Base-by-base conservation (phyloP, 2,329 filamentous ascomycete genomes). In the Cladorrhinum sp. region DNA sequence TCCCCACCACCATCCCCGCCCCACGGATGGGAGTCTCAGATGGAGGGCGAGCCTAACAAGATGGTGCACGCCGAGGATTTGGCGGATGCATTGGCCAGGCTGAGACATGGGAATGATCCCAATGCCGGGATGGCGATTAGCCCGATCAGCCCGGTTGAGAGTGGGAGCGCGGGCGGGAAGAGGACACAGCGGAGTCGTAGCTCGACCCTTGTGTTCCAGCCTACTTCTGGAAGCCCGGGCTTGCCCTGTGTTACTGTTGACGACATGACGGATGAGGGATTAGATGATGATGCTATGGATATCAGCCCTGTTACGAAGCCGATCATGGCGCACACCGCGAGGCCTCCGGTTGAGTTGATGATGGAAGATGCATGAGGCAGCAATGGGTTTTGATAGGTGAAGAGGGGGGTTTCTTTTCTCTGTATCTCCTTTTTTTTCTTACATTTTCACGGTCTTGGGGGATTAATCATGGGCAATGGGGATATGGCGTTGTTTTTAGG, bases 11-110 rank as follows among this genome's bases (percentile, higher is more conserved):
- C 87, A 4, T 85, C 81, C 61, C 86, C 87, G 48, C 87, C 87
- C 2, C 85, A 87, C 68, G 86, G 84, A 67, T 90, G 87, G 87
- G 83, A 88, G 76, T 82, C 86, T 75, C 81, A 81, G 65, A 76
- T 88, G 52, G 87, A 90, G 73, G 86, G 86, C 66, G 86, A 86
- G 3, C 87, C 87, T 60, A 90, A 90, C 73, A 88, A 87, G 75
- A 79, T 82, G 69, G 85, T 89, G 24, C 85, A 89, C 69, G 86
- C 87, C 48, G 86, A 89, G 61, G 87, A 90, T 71, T 78, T 90
- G 24, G 86, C 86, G 18, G 83, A 86, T 57, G 87, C 87, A 1
- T 76, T 90, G 49, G 82, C 86, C 12, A 85, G 83, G 74, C 75
- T 90, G 63, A 82, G 84, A 70, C 80, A 85, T 65, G 74, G 75